A percentile compares a stretch with the other conserved stretches of the same genome.
Evolutionary conservation across 352 stramenopile species (phyloP).

Genomic region (Globisporangium paddicum): DNA sequence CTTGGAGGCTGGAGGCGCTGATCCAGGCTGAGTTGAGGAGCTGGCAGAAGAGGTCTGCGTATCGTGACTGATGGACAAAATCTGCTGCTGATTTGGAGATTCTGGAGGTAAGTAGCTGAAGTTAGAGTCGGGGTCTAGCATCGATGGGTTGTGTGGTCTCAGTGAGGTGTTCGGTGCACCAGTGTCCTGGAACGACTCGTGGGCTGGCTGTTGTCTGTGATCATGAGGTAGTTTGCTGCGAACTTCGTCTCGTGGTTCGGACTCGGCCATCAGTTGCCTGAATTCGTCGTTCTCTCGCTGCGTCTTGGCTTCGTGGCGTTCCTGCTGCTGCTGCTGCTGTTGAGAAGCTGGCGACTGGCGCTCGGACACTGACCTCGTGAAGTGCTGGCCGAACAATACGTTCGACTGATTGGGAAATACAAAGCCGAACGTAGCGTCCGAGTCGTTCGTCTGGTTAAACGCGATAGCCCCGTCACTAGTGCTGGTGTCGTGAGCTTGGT

Average conservation of each 20-base stretch:
- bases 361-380: background rate
- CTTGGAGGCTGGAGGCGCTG: background rate
- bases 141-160: background rate
- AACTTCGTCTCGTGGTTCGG: background rate
- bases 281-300: background rate
- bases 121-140: background rate
- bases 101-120: background rate
- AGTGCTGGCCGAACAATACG: background rate
- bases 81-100: no score
- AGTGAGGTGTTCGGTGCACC: no score
- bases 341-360: background rate
- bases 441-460: constrained; percentile 2
- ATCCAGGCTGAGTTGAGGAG: background rate
- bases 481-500: constrained; percentile 6
- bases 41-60: background rate
- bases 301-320: background rate
- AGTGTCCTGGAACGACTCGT: no score
- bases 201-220: no score
- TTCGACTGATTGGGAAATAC: constrained; percentile 12
- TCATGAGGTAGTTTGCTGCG: no score
- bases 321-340: background rate
- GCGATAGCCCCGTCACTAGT: constrained; percentile 5
- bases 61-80: background rate
- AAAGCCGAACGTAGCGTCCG: constrained; percentile 24
- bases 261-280: background rate